Conservation (phyloP, 208 protist species). For the Trypanosoma vivax region DNA sequence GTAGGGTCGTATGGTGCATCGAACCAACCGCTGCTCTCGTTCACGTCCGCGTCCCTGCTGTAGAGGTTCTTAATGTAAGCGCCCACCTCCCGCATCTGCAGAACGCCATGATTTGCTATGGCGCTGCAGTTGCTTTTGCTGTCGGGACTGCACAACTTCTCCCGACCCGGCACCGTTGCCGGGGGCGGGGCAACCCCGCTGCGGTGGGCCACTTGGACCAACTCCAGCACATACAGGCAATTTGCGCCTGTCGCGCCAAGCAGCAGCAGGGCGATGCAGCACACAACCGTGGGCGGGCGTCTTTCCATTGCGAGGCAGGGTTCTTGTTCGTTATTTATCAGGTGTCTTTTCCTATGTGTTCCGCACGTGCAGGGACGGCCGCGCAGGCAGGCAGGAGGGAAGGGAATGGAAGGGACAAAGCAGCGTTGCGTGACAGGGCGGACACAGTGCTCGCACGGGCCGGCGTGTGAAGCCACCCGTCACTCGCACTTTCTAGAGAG, state of each 20-base stretch:
- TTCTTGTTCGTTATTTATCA: conserved; percentile 10
- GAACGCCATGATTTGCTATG: conserved; percentile 14
- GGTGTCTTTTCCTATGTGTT: too few relatives aligned
- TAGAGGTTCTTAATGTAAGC: conserved; percentile 8
- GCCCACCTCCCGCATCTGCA: conserved; percentile 14
- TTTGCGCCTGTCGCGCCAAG: conserved; percentile 14
- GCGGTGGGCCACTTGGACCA: conserved; percentile 13
- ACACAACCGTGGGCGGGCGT: neutral
- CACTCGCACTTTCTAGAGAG: too few relatives aligned
- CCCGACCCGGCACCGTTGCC: conserved; percentile 3
- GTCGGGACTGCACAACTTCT: conserved; percentile 10
- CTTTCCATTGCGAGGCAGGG: neutral
- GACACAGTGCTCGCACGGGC: too few relatives aligned
- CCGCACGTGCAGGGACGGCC: too few relatives aligned
- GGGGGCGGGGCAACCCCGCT: conserved; percentile 1
- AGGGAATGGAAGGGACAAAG: too few relatives aligned
- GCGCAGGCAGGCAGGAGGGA: too few relatives aligned
- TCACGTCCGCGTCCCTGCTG: neutral
- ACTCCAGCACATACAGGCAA: conserved; percentile 10
- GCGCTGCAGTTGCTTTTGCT: conserved; percentile 1
- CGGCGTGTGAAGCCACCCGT: too few relatives aligned
- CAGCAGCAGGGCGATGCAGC: conserved; percentile 9
- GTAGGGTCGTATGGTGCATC: neutral
- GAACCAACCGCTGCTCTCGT: neutral
- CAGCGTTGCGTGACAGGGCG: too few relatives aligned